A percentile compares a stretch with the other conserved stretches of the same genome.
Conservation (phyloP, 805 yeast genomes). For the Candida sithepensis region DNA sequence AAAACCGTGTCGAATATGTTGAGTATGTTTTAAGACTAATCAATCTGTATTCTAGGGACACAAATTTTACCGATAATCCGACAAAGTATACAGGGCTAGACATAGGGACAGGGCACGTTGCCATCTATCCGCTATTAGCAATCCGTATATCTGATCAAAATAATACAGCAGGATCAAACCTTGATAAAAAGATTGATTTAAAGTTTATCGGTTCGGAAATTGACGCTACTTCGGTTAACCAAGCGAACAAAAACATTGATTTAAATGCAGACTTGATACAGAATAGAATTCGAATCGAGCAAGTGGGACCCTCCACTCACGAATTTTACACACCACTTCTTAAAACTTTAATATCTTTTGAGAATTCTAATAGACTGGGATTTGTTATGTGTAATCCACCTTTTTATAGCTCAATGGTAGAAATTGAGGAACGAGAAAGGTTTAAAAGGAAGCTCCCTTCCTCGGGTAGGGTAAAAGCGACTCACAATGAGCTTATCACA, state of each 20-base stretch:
- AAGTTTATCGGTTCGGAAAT: conserved; percentile 41
- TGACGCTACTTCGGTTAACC: conserved; percentile 30
- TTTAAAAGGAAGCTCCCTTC: conserved; percentile 21
- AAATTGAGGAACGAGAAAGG: conserved; percentile 22
- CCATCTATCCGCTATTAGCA: conserved; percentile 44
- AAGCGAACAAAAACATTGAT: conserved; percentile 27
- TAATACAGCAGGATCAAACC: conserved; percentile 13
- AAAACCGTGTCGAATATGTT: conserved; percentile 29
- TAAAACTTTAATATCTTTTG: not conserved
- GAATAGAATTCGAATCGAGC: not conserved
- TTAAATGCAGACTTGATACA: conserved; percentile 18
- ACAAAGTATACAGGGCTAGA: conserved; percentile 33
- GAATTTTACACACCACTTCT: conserved; percentile 7
- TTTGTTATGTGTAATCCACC: conserved; percentile 54
- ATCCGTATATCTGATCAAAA: conserved; percentile 11
- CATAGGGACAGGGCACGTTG: conserved; percentile 48
- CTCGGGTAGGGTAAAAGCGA: conserved; percentile 28
- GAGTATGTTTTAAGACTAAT: conserved; percentile 16
- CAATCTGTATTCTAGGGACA: not conserved
- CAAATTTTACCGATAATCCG: not conserved
- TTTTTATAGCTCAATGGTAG: conserved; percentile 37
- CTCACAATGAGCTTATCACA: conserved; percentile 36
- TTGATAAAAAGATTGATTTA: not conserved
- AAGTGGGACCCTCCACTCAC: conserved; percentile 11
- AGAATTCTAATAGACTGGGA: conserved; percentile 4